phyloP scores from a whole-genome alignment of 2,329 filamentous ascomycete species.

The Corniculantispora saksenae region DNA sequence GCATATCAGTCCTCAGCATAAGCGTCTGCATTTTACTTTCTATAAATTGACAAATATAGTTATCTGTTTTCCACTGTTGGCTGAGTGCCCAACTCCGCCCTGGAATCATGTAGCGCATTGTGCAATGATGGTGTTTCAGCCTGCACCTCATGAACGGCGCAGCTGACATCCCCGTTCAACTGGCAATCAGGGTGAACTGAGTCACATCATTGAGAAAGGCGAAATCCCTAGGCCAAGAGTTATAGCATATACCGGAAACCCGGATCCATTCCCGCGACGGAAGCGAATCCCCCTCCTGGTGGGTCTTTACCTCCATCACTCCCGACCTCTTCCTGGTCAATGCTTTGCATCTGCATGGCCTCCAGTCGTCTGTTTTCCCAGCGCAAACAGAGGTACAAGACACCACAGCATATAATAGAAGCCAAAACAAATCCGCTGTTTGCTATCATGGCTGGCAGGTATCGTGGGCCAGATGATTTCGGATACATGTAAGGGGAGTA shows the following conservation, averaged over 20 bases:
- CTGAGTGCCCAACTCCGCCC: too few species aligned
- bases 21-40: neutral
- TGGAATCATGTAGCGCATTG: too few species aligned
- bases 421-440: constrained; percentile 66
- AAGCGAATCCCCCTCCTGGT: neutral
- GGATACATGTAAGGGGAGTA: constrained; percentile 52
- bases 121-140: too few species aligned
- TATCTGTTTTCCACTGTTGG: neutral
- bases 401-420: constrained; percentile 46
- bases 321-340: constrained; percentile 5
- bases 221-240: neutral
- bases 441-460: constrained; percentile 56
- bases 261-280: neutral
- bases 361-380: constrained; percentile 63
- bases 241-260: constrained; percentile 12
- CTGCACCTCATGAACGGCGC: too few species aligned
- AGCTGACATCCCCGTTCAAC: too few species aligned
- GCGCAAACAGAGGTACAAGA: constrained; percentile 54
- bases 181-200: too few species aligned
- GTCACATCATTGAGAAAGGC: neutral
- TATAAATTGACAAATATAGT: neutral
- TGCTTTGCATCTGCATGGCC: constrained; percentile 25
- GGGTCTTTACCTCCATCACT: neutral
- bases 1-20: neutral
- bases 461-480: constrained; percentile 42